Evolutionary conservation across 1,284 basidiomycete genomes (phyloP), one percentile per base, ranked within the genome.

Genomic region (Apiotrichum mycotoxinovorans): DNA sequence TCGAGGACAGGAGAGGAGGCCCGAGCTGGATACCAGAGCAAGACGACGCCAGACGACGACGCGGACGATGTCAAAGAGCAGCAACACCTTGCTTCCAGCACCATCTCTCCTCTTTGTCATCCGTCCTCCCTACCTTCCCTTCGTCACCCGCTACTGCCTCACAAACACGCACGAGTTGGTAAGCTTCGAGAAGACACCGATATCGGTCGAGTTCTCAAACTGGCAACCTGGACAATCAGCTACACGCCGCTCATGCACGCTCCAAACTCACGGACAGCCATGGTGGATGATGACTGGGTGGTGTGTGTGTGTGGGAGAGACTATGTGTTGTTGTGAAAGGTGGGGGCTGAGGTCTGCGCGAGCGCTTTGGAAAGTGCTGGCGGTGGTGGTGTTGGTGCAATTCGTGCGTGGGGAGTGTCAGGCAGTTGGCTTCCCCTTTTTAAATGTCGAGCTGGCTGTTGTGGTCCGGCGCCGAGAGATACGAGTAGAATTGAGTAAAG

Each of bases 121-220:
- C n/a, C n/a, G 8, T 22, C 20, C 9, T 41, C n/a, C 18, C 20
- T 14, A 20, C 8, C 40, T 14, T 18, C 40, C 11, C n/a, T 4
- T 22, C 8, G 5, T 22, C 40, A 18, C 40, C 11, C 11, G 1
- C 40, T 22, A 11, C 40, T 4, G n/a, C 11, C 14, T 17, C 18
- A 20, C 46, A 35, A 26, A 33, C 2, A 70, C 74, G 51, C 60
- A 83, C 74, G 81, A 78, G 83, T 98, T 98, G 71, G 95, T 98
- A 70, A 94, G 85, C 80, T 91, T 96, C 71, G 91, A 80, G 80
- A 93, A 94, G 46, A 95, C 91, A 71, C 93, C 91, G 67, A 98
- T 86, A 73, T 98, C 94, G 79, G 89, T 92, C 78, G 87, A 93
- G 81, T 97, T 97, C 81, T 98, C 94, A 73, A 97, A 98, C 80